Conservation (phyloP, 108 stramenopile genomes). For the Fragilaria crotonensis region DNA sequence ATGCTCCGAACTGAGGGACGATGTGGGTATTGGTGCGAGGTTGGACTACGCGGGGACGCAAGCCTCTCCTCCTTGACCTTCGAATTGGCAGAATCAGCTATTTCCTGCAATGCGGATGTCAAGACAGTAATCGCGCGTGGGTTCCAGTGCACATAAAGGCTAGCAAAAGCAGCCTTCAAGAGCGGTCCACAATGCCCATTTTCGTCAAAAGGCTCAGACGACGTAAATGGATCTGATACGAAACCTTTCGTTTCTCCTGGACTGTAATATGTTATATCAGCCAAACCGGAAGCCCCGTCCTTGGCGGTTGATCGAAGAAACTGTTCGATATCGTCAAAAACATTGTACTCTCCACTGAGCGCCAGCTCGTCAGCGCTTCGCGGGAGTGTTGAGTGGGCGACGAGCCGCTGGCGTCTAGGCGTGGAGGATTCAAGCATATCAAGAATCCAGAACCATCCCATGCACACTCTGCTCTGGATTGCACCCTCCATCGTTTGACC, state of each 20-base stretch:
- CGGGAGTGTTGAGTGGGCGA: constrained; percentile 75
- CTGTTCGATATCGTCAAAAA: constrained; percentile 15
- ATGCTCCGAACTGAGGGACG: background rate
- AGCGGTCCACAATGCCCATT: background rate
- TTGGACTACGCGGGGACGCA: background rate
- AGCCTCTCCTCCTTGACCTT: no score
- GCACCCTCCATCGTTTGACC: constrained; percentile 46
- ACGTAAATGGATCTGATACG: background rate
- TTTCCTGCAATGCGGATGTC: constrained; percentile 1
- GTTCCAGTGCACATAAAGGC: constrained; percentile 79
- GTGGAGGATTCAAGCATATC: constrained; percentile 39
- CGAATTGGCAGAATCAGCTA: background rate
- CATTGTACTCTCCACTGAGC: constrained; percentile 34
- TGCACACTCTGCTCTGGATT: constrained; percentile 34
- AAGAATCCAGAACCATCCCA: constrained; percentile 87
- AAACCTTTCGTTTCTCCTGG: background rate
- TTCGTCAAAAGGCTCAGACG: background rate
- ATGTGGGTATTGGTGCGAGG: background rate
- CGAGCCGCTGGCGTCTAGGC: constrained; percentile 47
- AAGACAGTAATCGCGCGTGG: constrained; percentile 53
- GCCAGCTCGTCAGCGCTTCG: constrained; percentile 39
- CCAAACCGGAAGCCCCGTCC: constrained; percentile 55
- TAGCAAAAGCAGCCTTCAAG: constrained; percentile 67
- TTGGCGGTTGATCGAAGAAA: background rate
- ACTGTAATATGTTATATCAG: constrained; percentile 38